These are phyloP conservation scores for Thuidium tamariscinum DNA, from an alignment of 225 moss, liverwort and hornwort genomes.

Conservation along the genomic window DNA sequence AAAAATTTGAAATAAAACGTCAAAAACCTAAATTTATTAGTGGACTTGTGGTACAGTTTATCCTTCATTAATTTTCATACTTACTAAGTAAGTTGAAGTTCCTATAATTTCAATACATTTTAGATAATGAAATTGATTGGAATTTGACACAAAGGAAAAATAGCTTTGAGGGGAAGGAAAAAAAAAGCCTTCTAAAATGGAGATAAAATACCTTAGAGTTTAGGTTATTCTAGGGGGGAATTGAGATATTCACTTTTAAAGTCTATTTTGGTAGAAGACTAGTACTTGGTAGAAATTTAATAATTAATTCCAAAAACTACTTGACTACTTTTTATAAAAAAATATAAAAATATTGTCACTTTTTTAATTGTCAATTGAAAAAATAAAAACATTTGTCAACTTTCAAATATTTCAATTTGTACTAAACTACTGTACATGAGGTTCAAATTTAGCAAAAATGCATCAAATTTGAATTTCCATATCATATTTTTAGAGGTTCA, in stretches of 20 bases:
- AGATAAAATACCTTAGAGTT: background rate
- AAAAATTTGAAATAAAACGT: background rate
- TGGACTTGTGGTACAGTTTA: background rate
- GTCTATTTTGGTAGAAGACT: background rate
- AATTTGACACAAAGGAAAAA: background rate
- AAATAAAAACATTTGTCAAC: background rate
- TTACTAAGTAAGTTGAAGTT: background rate
- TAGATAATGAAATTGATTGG: background rate
- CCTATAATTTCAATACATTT: rapidly evolving
- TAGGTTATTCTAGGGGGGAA: background rate
- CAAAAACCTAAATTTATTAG: background rate
- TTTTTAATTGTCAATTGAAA: background rate
- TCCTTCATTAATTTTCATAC: background rate
- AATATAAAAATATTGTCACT: background rate
- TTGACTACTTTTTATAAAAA: background rate
- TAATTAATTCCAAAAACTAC: rapidly evolving
- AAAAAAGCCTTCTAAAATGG: background rate
- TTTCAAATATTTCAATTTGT: background rate
- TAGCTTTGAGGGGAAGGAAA: rapidly evolving
- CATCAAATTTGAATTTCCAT: background rate
- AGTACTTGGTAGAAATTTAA: background rate
- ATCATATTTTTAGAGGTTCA: rapidly evolving
- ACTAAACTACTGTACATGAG: rapidly evolving
- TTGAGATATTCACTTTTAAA: background rate
- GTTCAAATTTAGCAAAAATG: background rate